Conservation (phyloP, 2,329 filamentous ascomycete genomes). For the Rugonectria rugulosa region DNA sequence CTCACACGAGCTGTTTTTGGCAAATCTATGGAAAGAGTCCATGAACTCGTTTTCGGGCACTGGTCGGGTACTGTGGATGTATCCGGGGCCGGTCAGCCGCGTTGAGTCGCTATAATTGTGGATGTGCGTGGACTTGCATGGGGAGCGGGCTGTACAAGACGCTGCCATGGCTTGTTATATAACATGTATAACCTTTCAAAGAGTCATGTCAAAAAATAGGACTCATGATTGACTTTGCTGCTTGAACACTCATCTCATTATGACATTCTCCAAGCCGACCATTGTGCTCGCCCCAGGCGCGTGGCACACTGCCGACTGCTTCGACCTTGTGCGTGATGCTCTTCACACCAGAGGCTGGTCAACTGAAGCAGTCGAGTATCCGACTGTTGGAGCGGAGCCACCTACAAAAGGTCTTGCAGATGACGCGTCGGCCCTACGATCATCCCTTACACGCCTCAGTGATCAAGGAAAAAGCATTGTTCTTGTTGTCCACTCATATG, state of each 20-base stretch:
- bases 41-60: too few relatives aligned
- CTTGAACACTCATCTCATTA: conserved; percentile 1
- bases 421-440: conserved; percentile 45
- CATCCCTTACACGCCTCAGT: conserved; percentile 37
- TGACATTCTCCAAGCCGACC: conserved; percentile 20
- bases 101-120: too few relatives aligned
- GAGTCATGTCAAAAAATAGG: too few relatives aligned
- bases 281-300: conserved; percentile 51
- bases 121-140: too few relatives aligned
- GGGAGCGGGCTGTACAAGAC: too few relatives aligned
- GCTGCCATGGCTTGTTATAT: too few relatives aligned
- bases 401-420: conserved; percentile 34
- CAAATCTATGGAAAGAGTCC: too few relatives aligned
- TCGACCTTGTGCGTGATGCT: conserved; percentile 37
- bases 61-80: neutral
- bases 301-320: conserved; percentile 46
- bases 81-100: too few relatives aligned
- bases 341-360: conserved; percentile 44
- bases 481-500: conserved; percentile 53
- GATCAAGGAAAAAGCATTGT: conserved; percentile 50
- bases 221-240: too few relatives aligned
- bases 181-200: too few relatives aligned
- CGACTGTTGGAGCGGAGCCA: conserved; percentile 43
- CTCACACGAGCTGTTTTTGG: too few relatives aligned
- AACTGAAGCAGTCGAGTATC: conserved; percentile 41